Conservation (phyloP, 2,329 filamentous ascomycete species). For the Cadophora sp. region DNA sequence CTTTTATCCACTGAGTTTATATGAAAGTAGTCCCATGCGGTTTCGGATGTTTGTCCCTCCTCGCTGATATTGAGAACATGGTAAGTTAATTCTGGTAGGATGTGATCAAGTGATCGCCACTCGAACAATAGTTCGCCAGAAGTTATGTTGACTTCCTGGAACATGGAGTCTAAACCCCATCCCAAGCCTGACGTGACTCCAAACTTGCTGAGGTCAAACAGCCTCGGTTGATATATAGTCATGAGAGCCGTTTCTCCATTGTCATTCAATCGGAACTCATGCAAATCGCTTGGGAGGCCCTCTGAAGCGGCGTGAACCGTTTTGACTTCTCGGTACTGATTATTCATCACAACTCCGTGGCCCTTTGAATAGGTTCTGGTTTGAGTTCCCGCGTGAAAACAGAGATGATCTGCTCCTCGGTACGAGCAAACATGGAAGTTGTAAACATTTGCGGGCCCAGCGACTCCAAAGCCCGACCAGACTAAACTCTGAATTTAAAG, state of each 20-base stretch:
- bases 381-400: background rate
- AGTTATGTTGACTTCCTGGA: constrained; percentile 9
- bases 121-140: constrained; percentile 12
- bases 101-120: constrained; percentile 19
- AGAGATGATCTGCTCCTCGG: background rate
- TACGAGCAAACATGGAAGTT: background rate
- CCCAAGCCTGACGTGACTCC: background rate
- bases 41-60: background rate
- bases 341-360: background rate
- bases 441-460: background rate
- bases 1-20: constrained; percentile 12
- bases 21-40: constrained; percentile 7
- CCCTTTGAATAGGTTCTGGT: background rate
- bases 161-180: background rate
- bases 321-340: background rate
- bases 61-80: background rate
- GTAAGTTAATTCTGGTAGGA: background rate
- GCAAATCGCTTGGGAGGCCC: background rate
- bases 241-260: background rate
- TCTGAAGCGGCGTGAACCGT: background rate
- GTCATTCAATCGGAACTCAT: background rate
- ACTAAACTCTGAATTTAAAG: background rate
- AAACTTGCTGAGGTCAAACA: background rate
- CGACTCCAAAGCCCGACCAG: background rate
- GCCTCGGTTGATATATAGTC: background rate